These are phyloP conservation scores for Daucus carota DNA, from an alignment of 129 eudicot species.

Conservation along the genomic window DNA sequence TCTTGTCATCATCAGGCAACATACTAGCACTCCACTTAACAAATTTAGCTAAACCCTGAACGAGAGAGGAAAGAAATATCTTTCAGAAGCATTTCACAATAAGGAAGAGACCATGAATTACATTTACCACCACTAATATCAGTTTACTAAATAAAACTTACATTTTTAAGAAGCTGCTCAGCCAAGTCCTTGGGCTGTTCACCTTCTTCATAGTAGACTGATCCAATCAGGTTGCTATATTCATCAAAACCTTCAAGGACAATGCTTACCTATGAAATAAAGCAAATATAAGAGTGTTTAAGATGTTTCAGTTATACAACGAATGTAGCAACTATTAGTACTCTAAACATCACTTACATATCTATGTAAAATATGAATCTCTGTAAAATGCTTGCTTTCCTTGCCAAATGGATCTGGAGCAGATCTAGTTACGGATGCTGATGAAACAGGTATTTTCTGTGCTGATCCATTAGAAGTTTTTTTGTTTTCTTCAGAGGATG, in stretches of 20 bases:
- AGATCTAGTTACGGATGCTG: slow-evolving; percentile 46
- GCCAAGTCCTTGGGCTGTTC: slow-evolving; percentile 70
- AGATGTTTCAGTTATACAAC: no score
- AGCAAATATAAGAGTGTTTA: slow-evolving; percentile 1
- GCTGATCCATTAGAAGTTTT: slow-evolving; percentile 59
- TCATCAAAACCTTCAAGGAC: slow-evolving; percentile 83
- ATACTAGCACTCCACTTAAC: slow-evolving; percentile 93
- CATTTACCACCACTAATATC: no score
- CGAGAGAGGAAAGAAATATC: neutral
- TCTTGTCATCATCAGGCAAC: slow-evolving; percentile 67
- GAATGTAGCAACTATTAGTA: no score
- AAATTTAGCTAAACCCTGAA: slow-evolving; percentile 83
- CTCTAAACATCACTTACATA: slow-evolving; percentile 42
- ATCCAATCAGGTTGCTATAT: slow-evolving; percentile 68
- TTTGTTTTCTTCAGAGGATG: slow-evolving; percentile 52
- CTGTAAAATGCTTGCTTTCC: slow-evolving; percentile 93
- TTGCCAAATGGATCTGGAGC: slow-evolving; percentile 79
- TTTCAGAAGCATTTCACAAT: no score
- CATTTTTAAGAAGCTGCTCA: slow-evolving; percentile 72
- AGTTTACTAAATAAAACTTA: no score
- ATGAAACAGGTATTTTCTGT: slow-evolving; percentile 58
- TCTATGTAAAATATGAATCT: slow-evolving; percentile 76
- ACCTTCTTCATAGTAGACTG: slow-evolving; percentile 74
- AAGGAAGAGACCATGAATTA: no score
- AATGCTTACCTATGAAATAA: slow-evolving; percentile 60